These are phyloP conservation scores for Amyloporia xantha DNA, from an alignment of 768 basidiomycete genomes.

Conservation along the genomic window DNA sequence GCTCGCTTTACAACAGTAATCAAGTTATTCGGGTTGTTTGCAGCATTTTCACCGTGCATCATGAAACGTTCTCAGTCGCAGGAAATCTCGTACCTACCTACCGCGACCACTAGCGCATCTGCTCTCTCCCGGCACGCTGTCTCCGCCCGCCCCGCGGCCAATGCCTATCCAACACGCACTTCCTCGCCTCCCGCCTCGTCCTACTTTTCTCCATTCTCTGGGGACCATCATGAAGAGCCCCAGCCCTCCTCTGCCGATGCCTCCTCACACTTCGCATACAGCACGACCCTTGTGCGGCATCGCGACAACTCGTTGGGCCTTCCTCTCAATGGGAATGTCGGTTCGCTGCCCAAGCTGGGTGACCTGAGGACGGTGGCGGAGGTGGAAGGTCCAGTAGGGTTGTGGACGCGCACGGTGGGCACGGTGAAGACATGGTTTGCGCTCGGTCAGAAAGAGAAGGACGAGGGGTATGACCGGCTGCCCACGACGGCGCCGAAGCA, in stretches of 20 bases:
- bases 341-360: conserved; percentile 35
- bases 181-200: conserved; percentile 76
- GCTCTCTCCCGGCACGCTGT: conserved; percentile 10
- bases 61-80: conserved; percentile 9
- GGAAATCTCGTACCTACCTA: neutral
- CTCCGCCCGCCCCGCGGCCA: conserved; percentile 5
- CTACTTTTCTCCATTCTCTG: conserved; percentile 61
- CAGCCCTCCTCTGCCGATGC: conserved; percentile 55
- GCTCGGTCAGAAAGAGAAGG: neutral
- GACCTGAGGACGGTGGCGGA: conserved; percentile 21
- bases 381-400: conserved; percentile 24
- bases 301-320: conserved; percentile 39
- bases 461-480: conserved; percentile 19
- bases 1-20: no score
- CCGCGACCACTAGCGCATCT: conserved; percentile 11
- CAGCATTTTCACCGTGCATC: no score
- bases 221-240: conserved; percentile 41
- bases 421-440: conserved; percentile 10
- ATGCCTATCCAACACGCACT: conserved; percentile 16
- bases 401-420: conserved; percentile 42
- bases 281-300: conserved; percentile 72
- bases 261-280: conserved; percentile 73
- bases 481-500: conserved; percentile 27
- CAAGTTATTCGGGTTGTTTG: no score
- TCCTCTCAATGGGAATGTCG: conserved; percentile 26